Evolutionary conservation across 257 asterid species (phyloP), one percentile per base, ranked within the genome.

Genomic region (Nicotiana sylvestris): DNA sequence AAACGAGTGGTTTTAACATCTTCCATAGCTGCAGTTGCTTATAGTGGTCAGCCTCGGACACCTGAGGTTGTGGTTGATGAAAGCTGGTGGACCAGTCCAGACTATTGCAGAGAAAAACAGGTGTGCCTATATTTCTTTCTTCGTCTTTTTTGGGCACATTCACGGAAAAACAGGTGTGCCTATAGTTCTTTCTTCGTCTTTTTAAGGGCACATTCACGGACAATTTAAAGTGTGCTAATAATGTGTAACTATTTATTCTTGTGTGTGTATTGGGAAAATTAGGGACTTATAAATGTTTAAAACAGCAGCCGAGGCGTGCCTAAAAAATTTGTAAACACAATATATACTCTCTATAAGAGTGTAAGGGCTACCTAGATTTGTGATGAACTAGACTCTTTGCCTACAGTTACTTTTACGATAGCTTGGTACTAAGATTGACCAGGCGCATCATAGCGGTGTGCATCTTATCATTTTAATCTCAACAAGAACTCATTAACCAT

Each of bases 1-100:
- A 92, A 91, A 80, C 89, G 89, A 86, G 89, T 94, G 83, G 91
- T 94, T 77, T 86, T 94, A 87, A 92, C 98, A 57, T 94, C 98
- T 35, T 94, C 98, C 61, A 21, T 94, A 2, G 97, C 97, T 82
- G 96, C 98, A 43, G 93, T 94, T 85, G 87, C 85, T 49, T 91
- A 30, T 84, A 91, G 82, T 83, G 91, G 87, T 33, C 84, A 85
- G 78, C 93, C 94, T 78, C 91, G 91, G 74, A 89, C 94, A 29
- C 96, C 97, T 78, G 95, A 90, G 11, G 91, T 86, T n/a, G 90
- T 89, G 32, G 85, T 91, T 66, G 97, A 92, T 27, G 97, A 93
- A 84, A 89, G 93, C 21, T 93, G 97, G 96, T 92, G 92, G 93
- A 85, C 92, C 15, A 57, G 64, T 83, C 89, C 93, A 4, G 95